Percentiles rank a stretch among this genome's conserved stretches.
Conservation (phyloP, 305 asterid species). For the Fraxinus baroniana region DNA sequence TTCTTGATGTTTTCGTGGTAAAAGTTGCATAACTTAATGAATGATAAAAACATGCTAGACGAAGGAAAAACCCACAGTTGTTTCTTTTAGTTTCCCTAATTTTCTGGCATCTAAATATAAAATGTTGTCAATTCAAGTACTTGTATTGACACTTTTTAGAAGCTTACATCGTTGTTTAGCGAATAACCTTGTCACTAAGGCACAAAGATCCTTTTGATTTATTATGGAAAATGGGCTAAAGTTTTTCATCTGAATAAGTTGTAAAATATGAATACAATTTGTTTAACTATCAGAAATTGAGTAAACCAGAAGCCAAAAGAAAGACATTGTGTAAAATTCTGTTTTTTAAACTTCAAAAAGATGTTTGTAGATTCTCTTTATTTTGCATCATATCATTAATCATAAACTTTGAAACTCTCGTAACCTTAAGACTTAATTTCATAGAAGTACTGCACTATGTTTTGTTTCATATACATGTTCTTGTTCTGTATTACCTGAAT, state of each 20-base stretch:
- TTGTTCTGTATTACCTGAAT: not conserved
- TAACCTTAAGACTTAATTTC: not conserved
- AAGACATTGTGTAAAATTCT: not conserved
- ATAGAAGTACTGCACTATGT: not conserved
- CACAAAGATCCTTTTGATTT: not conserved
- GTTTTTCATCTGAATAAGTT: not conserved
- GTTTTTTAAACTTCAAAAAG: not conserved
- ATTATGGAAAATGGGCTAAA: not conserved
- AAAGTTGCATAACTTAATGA: not conserved
- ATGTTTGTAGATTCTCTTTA: not conserved
- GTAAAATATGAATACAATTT: not conserved
- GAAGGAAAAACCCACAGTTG: not conserved
- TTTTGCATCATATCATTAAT: not conserved
- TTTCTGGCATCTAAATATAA: not conserved
- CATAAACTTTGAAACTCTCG: not conserved
- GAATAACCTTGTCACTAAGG: no score
- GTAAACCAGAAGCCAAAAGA: not conserved
- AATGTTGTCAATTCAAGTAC: not conserved
- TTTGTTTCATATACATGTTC: not conserved
- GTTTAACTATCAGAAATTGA: slow-evolving; percentile 2
- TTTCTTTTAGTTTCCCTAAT: not conserved
- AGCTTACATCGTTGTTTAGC: not conserved
- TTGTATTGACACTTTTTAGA: not conserved
- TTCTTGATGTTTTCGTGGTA: not conserved
- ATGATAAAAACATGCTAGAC: not conserved